Evolutionary conservation across 116 monocot genomes (phyloP), one percentile per base, ranked within the genome.

Genomic region (Cymodocea nodosa): DNA sequence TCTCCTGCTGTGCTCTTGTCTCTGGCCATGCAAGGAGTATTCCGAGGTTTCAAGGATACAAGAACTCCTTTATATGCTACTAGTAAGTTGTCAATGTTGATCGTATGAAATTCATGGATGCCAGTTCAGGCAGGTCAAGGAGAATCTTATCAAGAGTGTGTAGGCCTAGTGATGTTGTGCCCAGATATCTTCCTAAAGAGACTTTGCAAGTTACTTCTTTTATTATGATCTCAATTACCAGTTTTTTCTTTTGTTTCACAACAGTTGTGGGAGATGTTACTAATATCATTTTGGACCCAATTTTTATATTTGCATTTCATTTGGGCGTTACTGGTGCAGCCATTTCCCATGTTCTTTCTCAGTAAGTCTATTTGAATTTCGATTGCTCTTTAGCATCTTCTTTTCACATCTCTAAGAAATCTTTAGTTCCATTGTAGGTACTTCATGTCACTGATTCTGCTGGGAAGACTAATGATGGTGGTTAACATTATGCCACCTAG

Each of bases 41-140:
- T 86, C 50, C 71, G 91, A 65, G 91, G 91, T 39, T 84, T 91
- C 52, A 91, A 91, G 76, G 91, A 91, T 63, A 91, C 91, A 52
- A 87, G 53, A 73, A 87, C 87, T 37, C 91, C 91, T 52, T 58
- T 91, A 56, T 91, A 78, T 76, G 87, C 91, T 35, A 87, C 84
- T 23, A 80, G 91, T 86, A 77, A 54, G 51, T 35, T 16, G 2
- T 20, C n/a, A 16, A 0, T 13, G n/a, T 16, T 68, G 22, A 50
- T 65, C 9, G 18, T 15, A 15, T 18, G 16, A 17, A 65, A 24
- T 51, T 23, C 1, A 15, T 61, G 11, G 35, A 30, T 35, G n/a
- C 16, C 35, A 44, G 14, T 35, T 30, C 23, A 15, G 35, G 15
- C 23, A 15, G 35, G 15, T 60, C 13, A 36, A 60, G 15, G 34